Percentiles rank a stretch among this genome's conserved stretches.
Evolutionary conservation across 2,329 filamentous ascomycete species (phyloP).

Genomic region (Cadophora gregata): DNA sequence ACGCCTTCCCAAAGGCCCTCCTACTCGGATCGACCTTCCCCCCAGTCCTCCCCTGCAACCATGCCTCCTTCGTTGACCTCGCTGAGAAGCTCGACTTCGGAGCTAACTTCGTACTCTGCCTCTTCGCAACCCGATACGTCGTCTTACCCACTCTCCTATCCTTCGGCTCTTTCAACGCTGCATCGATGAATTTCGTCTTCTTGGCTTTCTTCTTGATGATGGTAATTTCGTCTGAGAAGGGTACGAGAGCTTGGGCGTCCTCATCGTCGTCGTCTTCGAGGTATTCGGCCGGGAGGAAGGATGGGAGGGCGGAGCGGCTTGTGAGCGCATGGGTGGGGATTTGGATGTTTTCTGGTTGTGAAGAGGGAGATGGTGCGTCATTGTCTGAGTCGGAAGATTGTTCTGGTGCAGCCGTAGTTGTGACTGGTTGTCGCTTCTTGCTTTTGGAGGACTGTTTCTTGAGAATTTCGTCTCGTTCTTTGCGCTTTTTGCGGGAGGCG

Average conservation of each 20-base stretch:
- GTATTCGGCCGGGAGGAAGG: conserved; percentile 41
- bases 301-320: conserved; percentile 32
- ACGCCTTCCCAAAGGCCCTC: conserved; percentile 37
- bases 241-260: conserved; percentile 20
- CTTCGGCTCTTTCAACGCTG: conserved; percentile 39
- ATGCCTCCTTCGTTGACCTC: conserved; percentile 39
- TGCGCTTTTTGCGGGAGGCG: conserved; percentile 40
- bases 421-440: conserved; percentile 36
- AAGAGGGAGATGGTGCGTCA: neutral
- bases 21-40: conserved; percentile 30
- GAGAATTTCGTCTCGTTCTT: conserved; percentile 38
- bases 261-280: conserved; percentile 42
- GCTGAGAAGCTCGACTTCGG: conserved; percentile 39
- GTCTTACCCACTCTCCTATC: conserved; percentile 41
- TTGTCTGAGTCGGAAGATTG: conserved; percentile 3
- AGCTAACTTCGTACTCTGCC: conserved; percentile 33
- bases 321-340: neutral
- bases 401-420: neutral
- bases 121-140: conserved; percentile 40
- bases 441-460: conserved; percentile 38
- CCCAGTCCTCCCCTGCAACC: conserved; percentile 39
- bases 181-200: conserved; percentile 40
- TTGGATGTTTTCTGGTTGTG: neutral
- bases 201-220: conserved; percentile 29
- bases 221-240: neutral